A percentile compares a stretch with the other conserved stretches of the same genome.
phyloP scores from a whole-genome alignment of 2,329 filamentous ascomycete species.

The Fonsecaea monophora region DNA sequence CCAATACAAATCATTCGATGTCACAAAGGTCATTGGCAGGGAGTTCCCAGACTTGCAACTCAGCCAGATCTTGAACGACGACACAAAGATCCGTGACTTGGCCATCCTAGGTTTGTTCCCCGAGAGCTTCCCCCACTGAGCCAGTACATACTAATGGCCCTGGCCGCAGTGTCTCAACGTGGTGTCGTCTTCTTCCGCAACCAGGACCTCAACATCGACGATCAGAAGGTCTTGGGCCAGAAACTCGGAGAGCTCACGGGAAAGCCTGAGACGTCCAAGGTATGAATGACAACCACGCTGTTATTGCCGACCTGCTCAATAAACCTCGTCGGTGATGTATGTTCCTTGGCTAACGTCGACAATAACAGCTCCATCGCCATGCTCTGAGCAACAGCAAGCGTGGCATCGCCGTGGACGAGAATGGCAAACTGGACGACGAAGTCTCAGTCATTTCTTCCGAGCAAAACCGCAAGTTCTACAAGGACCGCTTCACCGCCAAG shows the following conservation, averaged over 20 bases:
- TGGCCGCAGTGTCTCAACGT: conserved; percentile 55
- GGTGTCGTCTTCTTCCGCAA: conserved; percentile 63
- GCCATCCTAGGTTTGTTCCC: conserved; percentile 66
- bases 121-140: not conserved
- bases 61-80: conserved; percentile 68
- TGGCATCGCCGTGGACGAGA: conserved; percentile 53
- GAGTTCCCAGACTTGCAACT: conserved; percentile 54
- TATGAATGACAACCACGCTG: conserved; percentile 6
- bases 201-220: conserved; percentile 57
- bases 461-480: conserved; percentile 47
- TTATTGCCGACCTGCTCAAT: too few relatives aligned
- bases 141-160: not conserved
- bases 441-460: conserved; percentile 59
- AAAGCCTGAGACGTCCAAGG: conserved; percentile 54
- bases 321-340: too few relatives aligned
- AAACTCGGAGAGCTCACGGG: conserved; percentile 56
- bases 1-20: conserved; percentile 55
- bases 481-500: conserved; percentile 42
- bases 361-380: conserved; percentile 50
- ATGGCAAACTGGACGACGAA: conserved; percentile 56
- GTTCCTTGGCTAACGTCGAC: not conserved
- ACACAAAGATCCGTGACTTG: conserved; percentile 69
- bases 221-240: conserved; percentile 61
- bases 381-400: conserved; percentile 57
- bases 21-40: conserved; percentile 59